These are phyloP conservation scores for Sordaria brevicollis DNA, from an alignment of 495 filamentous ascomycete species.

Conservation along the genomic window DNA sequence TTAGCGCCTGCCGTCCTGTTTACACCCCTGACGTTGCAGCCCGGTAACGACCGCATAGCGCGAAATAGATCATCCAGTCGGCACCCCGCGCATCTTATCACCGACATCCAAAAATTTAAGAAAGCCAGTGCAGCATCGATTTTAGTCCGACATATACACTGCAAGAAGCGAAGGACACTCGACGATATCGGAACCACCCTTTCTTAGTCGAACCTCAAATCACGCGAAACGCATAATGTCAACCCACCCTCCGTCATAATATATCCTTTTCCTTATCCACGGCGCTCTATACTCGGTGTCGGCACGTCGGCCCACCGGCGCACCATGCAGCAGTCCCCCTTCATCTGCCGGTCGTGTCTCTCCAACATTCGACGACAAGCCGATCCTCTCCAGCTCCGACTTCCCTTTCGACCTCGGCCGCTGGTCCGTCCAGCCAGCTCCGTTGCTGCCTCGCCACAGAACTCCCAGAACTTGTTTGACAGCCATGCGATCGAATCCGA, in stretches of 20 bases:
- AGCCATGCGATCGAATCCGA: not conserved
- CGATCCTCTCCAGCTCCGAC: not conserved
- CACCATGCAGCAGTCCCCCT: slow-evolving; percentile 10
- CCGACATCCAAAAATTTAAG: not conserved
- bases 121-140: not conserved
- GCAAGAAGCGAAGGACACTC: too few species aligned
- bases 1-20: not conserved
- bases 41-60: not conserved
- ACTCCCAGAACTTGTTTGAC: not conserved
- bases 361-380: not conserved
- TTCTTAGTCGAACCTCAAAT: not conserved
- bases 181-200: not conserved
- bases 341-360: slow-evolving; percentile 11
- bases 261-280: not conserved
- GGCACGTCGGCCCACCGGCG: not conserved
- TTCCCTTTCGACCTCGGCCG: not conserved
- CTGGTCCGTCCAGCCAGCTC: not conserved
- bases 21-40: not conserved
- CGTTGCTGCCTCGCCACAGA: not conserved
- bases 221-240: not conserved
- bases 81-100: not conserved
- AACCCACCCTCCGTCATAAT: not conserved
- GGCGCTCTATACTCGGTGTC: not conserved
- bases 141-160: not conserved
- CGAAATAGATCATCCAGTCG: not conserved